Evolutionary conservation across 164 flowering plant species (phyloP), one percentile per base, ranked within the genome.

Genomic region (Piper betle): DNA sequence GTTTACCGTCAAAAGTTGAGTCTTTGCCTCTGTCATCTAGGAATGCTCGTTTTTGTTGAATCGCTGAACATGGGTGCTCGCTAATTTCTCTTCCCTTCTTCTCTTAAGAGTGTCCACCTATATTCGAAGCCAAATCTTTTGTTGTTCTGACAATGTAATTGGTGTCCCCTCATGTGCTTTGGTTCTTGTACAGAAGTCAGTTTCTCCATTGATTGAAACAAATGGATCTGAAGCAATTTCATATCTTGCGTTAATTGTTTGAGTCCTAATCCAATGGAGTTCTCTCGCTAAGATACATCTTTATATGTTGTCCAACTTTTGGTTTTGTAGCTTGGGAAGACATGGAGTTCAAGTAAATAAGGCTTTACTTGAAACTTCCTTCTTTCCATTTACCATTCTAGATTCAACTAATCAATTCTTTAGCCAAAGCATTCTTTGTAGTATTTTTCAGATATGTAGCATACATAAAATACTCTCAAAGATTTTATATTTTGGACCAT

Each of bases 31-130:
- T 55, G 46, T 6, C 40, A 52, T 37, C 57, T 11, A 39, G 53
- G 41, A 61, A 70, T 72, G 75, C 74, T 75, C 79, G 71, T 73
- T 68, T 77, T 57, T 59, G 66, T 39, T 58, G 43, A 70, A n/a
- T 55, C 67, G 65, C 37, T 65, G 62, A 59, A 65, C 67, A 79
- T 78, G 84, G 79, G 71, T 70, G 71, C 61, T 73, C 84, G 81
- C 66, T 83, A 78, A 73, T 66, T 58, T 64, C 40, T 8, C 55
- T 33, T 5, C 38, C 37, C 61, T 37, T 43, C 13, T 57, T 39
- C 15, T 18, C 37, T 62, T n/a, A 58, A n/a, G 39, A 46, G 10
- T 57, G 15, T 50, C 39, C 37, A 52, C 15, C 46, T 61, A 39
- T 6, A 39, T 60, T 38, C 15, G 60, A 53, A 61, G 50, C 58